phyloP scores from a whole-genome alignment of 805 yeast genomes.

The Cyberlindnera veronae region DNA sequence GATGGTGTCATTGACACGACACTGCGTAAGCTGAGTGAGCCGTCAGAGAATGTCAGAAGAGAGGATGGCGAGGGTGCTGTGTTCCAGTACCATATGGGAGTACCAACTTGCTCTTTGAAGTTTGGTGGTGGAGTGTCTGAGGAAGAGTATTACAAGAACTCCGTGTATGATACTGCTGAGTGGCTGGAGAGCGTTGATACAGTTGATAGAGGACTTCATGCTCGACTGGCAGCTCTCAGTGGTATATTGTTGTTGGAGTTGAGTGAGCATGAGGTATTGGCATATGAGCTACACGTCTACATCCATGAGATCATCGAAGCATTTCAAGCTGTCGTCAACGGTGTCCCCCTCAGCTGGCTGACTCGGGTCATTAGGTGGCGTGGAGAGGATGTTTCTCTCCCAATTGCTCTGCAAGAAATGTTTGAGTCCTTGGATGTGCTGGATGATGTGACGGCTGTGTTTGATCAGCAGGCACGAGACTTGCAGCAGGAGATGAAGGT shows the following conservation, averaged over 20 bases:
- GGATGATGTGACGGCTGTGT: conserved; percentile 22
- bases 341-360: conserved; percentile 32
- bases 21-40: conserved; percentile 24
- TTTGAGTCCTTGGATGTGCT: conserved; percentile 7
- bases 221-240: conserved; percentile 53
- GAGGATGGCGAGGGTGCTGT: conserved; percentile 25
- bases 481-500: conserved; percentile 49
- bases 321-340: conserved; percentile 28
- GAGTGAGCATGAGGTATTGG: conserved; percentile 55
- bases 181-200: conserved; percentile 58
- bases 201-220: conserved; percentile 49
- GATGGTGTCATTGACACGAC: conserved; percentile 29
- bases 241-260: conserved; percentile 53
- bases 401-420: conserved; percentile 11
- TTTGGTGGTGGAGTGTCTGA: conserved; percentile 21
- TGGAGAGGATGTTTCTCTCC: conserved; percentile 2
- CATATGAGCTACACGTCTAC: conserved; percentile 45
- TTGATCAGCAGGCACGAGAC: conserved; percentile 44
- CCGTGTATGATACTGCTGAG: conserved; percentile 53
- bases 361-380: conserved; percentile 9
- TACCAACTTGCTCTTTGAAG: conserved; percentile 56
- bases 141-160: conserved; percentile 34
- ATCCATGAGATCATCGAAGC: conserved; percentile 38
- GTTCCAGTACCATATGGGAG: conserved; percentile 64
- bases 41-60: conserved; percentile 37